phyloP scores from a whole-genome alignment of 176 grass and related monocot genomes.

The Aegilops tauschii region DNA sequence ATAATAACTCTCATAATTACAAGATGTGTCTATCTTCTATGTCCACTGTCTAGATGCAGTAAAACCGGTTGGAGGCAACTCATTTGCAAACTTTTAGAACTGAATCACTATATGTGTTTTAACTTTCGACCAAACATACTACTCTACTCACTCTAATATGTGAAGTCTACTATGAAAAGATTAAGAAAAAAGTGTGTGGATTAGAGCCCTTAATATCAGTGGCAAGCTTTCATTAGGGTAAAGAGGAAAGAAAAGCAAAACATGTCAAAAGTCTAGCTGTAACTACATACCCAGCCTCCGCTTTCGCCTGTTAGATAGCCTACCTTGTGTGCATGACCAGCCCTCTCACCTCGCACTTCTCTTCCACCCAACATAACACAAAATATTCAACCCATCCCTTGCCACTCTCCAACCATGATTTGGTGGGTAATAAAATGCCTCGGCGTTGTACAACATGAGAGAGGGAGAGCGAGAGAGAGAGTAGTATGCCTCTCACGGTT shows the following conservation, averaged over 20 bases:
- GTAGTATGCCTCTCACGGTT: slow-evolving; percentile 24
- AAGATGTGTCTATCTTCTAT: not conserved
- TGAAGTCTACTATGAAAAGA: not conserved
- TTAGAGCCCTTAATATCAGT: not conserved
- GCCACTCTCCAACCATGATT: slow-evolving; percentile 53
- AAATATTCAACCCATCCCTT: slow-evolving; percentile 39
- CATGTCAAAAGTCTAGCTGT: not conserved
- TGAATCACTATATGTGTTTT: not conserved
- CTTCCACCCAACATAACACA: slow-evolving; percentile 47
- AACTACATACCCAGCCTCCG: not conserved
- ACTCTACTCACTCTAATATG: not conserved
- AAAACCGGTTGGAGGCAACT: slow-evolving; percentile 15
- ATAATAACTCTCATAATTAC: slow-evolving; percentile 38
- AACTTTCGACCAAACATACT: not conserved
- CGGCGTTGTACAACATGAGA: not conserved
- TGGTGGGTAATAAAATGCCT: slow-evolving; percentile 39
- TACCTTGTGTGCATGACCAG: not conserved
- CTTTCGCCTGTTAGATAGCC: not conserved
- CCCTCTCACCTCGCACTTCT: slow-evolving; percentile 60
- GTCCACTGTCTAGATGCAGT: not conserved
- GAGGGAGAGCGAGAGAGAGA: not conserved
- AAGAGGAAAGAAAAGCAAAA: not conserved
- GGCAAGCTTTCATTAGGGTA: not conserved
- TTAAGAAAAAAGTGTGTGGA: not conserved
- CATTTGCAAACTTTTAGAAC: slow-evolving; percentile 11